phyloP scores from a whole-genome alignment of 1,139 yeast genomes.

The Diutina siamensis region DNA sequence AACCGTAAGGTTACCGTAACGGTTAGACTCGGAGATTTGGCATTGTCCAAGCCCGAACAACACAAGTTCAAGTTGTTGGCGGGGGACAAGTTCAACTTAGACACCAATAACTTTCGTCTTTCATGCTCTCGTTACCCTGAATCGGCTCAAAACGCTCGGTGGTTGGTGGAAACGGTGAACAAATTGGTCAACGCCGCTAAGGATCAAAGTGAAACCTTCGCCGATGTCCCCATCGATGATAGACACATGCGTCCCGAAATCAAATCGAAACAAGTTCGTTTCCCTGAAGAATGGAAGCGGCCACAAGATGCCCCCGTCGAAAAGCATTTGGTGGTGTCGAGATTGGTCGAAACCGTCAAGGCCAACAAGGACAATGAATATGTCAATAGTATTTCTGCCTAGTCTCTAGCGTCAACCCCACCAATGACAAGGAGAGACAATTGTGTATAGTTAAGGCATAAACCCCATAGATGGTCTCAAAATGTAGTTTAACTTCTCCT shows the following conservation, averaged over 20 bases:
- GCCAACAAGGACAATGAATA: slow-evolving; percentile 23
- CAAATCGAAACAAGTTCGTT: slow-evolving; percentile 26
- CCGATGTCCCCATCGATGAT: slow-evolving; percentile 70
- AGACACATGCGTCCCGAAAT: slow-evolving; percentile 39
- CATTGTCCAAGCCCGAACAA: slow-evolving; percentile 36
- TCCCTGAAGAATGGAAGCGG: slow-evolving; percentile 81
- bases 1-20: slow-evolving; percentile 58
- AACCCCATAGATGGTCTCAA: too few relatives aligned
- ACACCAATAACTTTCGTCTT: slow-evolving; percentile 47
- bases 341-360: slow-evolving; percentile 25
- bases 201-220: slow-evolving; percentile 45
- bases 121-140: slow-evolving; percentile 54
- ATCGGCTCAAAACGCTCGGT: slow-evolving; percentile 79
- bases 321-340: slow-evolving; percentile 21
- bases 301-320: slow-evolving; percentile 53
- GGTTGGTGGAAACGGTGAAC: slow-evolving; percentile 52
- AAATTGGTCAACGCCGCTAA: slow-evolving; percentile 56
- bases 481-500: too few relatives aligned
- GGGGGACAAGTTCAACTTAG: slow-evolving; percentile 64
- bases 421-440: too few relatives aligned
- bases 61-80: slow-evolving; percentile 75
- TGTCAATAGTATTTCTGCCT: slow-evolving; percentile 17
- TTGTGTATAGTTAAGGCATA: not conserved
- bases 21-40: slow-evolving; percentile 43
- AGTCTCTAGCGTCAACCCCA: too few relatives aligned